Percentiles rank a stretch among this genome's conserved stretches.
These are phyloP conservation scores for Cadophora sp. DNA, from an alignment of 2,329 filamentous ascomycete genomes.

Conservation along the genomic window DNA sequence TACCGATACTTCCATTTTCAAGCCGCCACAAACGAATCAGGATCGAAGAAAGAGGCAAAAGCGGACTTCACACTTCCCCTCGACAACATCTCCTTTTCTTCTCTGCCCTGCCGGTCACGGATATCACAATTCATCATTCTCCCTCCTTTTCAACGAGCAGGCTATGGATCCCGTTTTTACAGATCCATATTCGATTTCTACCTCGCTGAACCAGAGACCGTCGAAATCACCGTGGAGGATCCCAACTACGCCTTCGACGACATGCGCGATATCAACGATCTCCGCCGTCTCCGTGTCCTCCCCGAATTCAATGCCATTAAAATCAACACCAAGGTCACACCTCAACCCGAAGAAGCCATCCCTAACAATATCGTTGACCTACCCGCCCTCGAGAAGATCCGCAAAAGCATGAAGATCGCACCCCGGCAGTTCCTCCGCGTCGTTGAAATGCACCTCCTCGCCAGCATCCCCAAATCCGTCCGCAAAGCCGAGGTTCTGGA, in stretches of 20 bases:
- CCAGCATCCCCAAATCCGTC: conserved; percentile 60
- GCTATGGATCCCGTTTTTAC: conserved; percentile 75
- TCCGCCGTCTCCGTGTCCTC: conserved; percentile 65
- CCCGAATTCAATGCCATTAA: conserved; percentile 63
- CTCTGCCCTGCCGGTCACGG: conserved; percentile 78
- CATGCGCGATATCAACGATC: conserved; percentile 76
- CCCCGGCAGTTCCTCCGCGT: conserved; percentile 78
- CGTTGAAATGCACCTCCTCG: conserved; percentile 77
- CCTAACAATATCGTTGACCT: conserved; percentile 65
- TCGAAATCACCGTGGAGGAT: conserved; percentile 92
- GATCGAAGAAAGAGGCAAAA: conserved; percentile 37
- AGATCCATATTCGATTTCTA: conserved; percentile 76
- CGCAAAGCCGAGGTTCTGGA: conserved; percentile 54
- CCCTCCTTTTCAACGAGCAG: conserved; percentile 82
- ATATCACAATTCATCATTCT: conserved; percentile 95
- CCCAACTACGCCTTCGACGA: conserved; percentile 88
- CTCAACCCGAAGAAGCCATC: conserved; percentile 56
- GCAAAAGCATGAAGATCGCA: conserved; percentile 71
- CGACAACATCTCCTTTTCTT: conserved; percentile 50
- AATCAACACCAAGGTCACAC: conserved; percentile 58
- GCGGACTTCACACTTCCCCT: conserved; percentile 50
- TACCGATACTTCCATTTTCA: conserved; percentile 82
- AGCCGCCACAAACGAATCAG: conserved; percentile 50
- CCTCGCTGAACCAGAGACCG: conserved; percentile 69
- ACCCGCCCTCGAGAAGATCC: conserved; percentile 61